A percentile compares a stretch with the other conserved stretches of the same genome.
These are phyloP conservation scores for Alternaria postmessia DNA, from an alignment of 2,329 filamentous ascomycete species.

Conservation along the genomic window DNA sequence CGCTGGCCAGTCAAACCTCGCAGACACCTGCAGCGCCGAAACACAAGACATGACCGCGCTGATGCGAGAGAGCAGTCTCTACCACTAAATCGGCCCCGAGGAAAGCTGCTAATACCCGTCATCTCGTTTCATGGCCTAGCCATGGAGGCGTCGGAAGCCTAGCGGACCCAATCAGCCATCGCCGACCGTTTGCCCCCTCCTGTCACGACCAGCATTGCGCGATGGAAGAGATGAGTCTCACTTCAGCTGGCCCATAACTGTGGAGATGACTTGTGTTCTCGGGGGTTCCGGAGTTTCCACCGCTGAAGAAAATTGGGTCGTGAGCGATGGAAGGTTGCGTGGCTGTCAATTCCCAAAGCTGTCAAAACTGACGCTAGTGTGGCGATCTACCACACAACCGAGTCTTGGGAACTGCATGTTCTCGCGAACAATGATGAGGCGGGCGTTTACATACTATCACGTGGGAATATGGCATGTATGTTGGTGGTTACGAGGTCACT, in stretches of 20 bases:
- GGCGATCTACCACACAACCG: conserved; percentile 10
- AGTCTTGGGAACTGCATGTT: conserved; percentile 18
- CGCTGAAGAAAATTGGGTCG: not conserved
- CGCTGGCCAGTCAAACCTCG: conserved; percentile 34
- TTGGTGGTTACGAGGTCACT: not conserved
- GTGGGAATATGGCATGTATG: not conserved
- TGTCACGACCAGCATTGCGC: conserved; percentile 27
- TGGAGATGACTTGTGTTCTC: not conserved
- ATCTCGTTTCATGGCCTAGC: conserved; percentile 35
- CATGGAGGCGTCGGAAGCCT: conserved; percentile 14
- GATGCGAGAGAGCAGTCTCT: conserved; percentile 22
- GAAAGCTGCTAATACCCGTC: conserved; percentile 32
- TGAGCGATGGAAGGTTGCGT: conserved; percentile 2
- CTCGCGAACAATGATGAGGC: conserved; percentile 4
- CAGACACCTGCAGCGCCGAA: conserved; percentile 14
- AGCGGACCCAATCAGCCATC: conserved; percentile 34
- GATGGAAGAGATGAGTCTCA: conserved; percentile 20
- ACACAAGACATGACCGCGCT: conserved; percentile 25
- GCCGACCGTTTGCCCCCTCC: conserved; percentile 27
- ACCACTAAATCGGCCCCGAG: conserved; percentile 28
- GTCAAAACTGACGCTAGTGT: conserved; percentile 3
- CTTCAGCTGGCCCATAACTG: conserved; percentile 16
- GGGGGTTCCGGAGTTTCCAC: not conserved
- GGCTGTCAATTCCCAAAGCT: conserved; percentile 1
- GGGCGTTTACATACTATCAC: not conserved